Percentiles rank a stretch among this genome's conserved stretches.
These are phyloP conservation scores for Pseudisothecium myosuroides DNA, from an alignment of 225 moss, liverwort and hornwort species.

Conservation along the genomic window DNA sequence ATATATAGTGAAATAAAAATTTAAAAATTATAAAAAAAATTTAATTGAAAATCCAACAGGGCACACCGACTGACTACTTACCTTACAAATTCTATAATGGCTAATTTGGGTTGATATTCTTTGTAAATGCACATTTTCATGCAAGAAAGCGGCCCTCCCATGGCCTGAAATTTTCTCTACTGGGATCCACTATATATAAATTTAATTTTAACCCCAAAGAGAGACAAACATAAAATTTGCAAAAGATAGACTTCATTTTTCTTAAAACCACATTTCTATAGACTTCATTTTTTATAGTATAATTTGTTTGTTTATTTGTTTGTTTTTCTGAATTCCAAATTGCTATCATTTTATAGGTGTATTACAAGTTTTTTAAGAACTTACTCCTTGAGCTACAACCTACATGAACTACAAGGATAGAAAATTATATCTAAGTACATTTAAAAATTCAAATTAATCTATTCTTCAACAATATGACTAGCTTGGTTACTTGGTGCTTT, in stretches of 20 bases:
- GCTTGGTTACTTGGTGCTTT: neutral
- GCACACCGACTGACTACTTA: too few species aligned
- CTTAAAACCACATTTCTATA: neutral
- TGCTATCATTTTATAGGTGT: neutral
- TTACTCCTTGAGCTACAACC: accelerated
- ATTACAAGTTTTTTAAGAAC: neutral
- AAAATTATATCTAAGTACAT: neutral
- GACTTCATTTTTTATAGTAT: neutral
- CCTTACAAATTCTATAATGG: too few species aligned
- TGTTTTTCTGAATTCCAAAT: neutral
- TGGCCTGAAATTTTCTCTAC: too few species aligned
- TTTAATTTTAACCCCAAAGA: neutral
- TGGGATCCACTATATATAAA: neutral
- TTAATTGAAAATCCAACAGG: too few species aligned
- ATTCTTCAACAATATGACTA: neutral
- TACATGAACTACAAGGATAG: neutral
- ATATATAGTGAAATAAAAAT: too few species aligned
- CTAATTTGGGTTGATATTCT: too few species aligned
- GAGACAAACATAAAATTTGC: neutral
- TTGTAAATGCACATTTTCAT: too few species aligned
- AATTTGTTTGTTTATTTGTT: neutral
- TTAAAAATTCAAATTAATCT: neutral
- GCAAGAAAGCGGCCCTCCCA: too few species aligned
- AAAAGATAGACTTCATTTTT: neutral
- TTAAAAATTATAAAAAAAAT: too few species aligned